Evolutionary conservation across 352 stramenopile genomes (phyloP), one percentile per base, ranked within the genome.

Genomic region (Pythium diclinum): DNA sequence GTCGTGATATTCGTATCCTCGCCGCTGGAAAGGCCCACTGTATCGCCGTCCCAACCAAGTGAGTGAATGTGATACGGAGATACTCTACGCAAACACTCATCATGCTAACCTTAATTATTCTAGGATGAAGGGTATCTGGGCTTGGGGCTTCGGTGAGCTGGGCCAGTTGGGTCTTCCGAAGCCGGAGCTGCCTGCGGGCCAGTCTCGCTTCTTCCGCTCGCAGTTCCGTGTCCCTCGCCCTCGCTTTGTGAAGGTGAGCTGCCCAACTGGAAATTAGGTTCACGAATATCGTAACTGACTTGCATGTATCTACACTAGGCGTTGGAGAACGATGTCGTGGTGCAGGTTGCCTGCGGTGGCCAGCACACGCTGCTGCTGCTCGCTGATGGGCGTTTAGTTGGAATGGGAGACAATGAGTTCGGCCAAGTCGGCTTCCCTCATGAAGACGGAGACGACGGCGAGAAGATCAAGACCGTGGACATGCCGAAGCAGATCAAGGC

Each of bases 161-260:
- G 80, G 77, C 74, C 85, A 93, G 73, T 51, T 93, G 2, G 85
- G 85, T 28, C 82, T 91, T 44, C 73, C 73, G 3, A 89, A 89
- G 69, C 83, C 85, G 17, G 51, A 67, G 8, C 65, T 72, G 9
- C 64, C 67, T 57, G 40, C 81, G 1, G 78, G 74, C 6, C 81
- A 91, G 40, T 93, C 85, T 5, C 88, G 87, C 56, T 93, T 93
- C 54, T 93, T 93, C 55, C 81, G 85, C 49, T 83, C 76, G 14
- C 83, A 90, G 61, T 93, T 91, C 47, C 85, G 85, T 25, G 75
- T 91, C 16, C 72, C 76, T 63, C 79, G 81, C 17, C 85, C 85
- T 61, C 78, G 75, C 6, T 88, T 87, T 59, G 77, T 92, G 4
- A 75, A 89, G 77, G 82, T 89, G 59, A 7, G 67, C 55, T 62